These are phyloP conservation scores for Thraustochytrium striatum DNA, from an alignment of 352 stramenopile genomes.

Conservation along the genomic window DNA sequence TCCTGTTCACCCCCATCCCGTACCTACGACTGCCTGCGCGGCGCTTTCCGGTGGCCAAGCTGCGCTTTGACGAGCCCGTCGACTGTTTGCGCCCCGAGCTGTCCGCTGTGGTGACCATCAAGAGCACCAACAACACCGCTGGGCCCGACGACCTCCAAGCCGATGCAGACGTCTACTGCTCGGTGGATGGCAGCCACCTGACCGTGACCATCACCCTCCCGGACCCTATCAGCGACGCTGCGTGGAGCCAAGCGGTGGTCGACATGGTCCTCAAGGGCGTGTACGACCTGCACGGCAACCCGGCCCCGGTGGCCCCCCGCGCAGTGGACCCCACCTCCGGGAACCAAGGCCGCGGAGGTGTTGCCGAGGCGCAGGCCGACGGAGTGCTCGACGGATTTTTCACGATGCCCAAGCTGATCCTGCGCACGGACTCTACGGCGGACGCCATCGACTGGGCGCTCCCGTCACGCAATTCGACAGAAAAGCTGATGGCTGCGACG, in stretches of 20 bases:
- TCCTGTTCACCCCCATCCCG: background rate
- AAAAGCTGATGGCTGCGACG: background rate
- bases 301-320: background rate
- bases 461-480: background rate
- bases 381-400: background rate
- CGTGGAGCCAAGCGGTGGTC: background rate
- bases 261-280: background rate
- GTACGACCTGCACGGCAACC: background rate
- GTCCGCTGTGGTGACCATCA: background rate
- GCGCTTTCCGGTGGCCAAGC: background rate
- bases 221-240: background rate
- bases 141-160: background rate
- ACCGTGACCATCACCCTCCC: background rate
- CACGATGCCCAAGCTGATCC: background rate
- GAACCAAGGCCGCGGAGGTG: background rate
- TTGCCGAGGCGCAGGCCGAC: background rate
- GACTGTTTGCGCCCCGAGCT: background rate
- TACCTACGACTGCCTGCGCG: background rate
- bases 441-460: background rate
- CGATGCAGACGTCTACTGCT: too few relatives aligned
- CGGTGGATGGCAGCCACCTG: background rate
- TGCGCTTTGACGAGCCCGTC: slow-evolving; percentile 2
- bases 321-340: background rate
- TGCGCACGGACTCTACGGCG: background rate
- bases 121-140: too few relatives aligned